Percentiles rank a stretch among this genome's conserved stretches.
phyloP scores from a whole-genome alignment of 768 basidiomycete species.

The Hygrophorus pudorinus region DNA sequence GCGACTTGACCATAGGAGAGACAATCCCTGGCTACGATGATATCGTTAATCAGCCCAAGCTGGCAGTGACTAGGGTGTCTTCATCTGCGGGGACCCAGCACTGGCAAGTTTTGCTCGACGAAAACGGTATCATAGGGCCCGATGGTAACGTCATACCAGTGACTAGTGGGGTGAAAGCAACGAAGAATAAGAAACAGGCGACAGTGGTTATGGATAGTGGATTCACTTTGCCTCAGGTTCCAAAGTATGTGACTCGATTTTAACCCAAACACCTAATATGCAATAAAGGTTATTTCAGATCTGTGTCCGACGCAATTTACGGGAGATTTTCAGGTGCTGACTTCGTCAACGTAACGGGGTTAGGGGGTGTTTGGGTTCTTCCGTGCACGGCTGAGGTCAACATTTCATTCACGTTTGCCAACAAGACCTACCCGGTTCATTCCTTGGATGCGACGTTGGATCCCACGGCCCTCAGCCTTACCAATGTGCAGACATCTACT shows the following conservation, averaged over 20 bases:
- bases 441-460: constrained; percentile 49
- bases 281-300: constrained; percentile 18
- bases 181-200: constrained; percentile 32
- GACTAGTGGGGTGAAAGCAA: constrained; percentile 33
- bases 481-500: constrained; percentile 19
- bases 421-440: constrained; percentile 48
- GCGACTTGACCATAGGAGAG: constrained; percentile 56
- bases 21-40: constrained; percentile 37
- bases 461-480: constrained; percentile 22
- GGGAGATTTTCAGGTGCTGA: constrained; percentile 42
- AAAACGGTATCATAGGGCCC: constrained; percentile 52
- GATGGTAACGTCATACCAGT: constrained; percentile 41
- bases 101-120: constrained; percentile 46
- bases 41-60: constrained; percentile 40
- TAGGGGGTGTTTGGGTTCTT: constrained; percentile 46
- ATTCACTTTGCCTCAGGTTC: constrained; percentile 56
- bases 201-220: constrained; percentile 64
- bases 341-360: constrained; percentile 24
- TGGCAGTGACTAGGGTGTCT: constrained; percentile 31
- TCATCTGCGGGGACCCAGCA: constrained; percentile 8
- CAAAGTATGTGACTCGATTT: constrained; percentile 25
- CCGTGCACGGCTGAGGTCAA: constrained; percentile 59
- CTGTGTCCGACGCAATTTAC: constrained; percentile 54
- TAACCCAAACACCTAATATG: background rate
- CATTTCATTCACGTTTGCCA: constrained; percentile 53